Evolutionary conservation across 768 basidiomycete species (phyloP), one percentile per base, ranked within the genome.

Genomic region (Suillus subaureus): DNA sequence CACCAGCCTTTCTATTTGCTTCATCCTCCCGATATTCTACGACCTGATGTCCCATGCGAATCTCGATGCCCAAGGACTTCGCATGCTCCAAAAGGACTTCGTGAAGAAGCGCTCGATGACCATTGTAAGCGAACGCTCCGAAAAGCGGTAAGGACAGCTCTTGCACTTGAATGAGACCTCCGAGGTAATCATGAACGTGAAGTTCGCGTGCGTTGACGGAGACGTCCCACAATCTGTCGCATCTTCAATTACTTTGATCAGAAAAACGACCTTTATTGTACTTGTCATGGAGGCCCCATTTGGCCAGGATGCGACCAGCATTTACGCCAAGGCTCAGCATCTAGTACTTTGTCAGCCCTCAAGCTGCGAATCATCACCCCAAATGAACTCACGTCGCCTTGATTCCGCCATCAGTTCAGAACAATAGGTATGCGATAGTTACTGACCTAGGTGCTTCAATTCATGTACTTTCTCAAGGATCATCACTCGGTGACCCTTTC

Each of bases 31-130:
- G 70, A 55, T 67, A 73, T 37, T 67, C 68, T n/a, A 68, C 55
- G 39, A 70, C 71, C 33, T 64, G 66, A 18, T 66, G 58, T 39
- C 66, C 66, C 37, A 73, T 68, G 54, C 65, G 70, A 47, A 71
- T 61, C 63, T 72, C 68, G 52, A 67, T 49, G 56, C 70, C 67
- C 33, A 74, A 54, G 37, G 63, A 68, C 39, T 66, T 42, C 42
- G 72, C 77, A 45, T 68, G 64, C 8, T 69, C 54, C 35, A 70
- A 66, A 26, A 74, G 60, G 37, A 72, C 62, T 23, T 64, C 40
- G 62, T 71, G 68, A 33, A 78, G 61, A 62, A 74, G 72, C 56
- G 66, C 72, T 54, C 71, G 75, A 67, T 74, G 71, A n/a, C 71
- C 74, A 65, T 73, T 70, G 65, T 74, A 72, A 40, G 65, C 64